Conservation (phyloP, 495 filamentous ascomycete genomes). For the Terfezia claveryi region DNA sequence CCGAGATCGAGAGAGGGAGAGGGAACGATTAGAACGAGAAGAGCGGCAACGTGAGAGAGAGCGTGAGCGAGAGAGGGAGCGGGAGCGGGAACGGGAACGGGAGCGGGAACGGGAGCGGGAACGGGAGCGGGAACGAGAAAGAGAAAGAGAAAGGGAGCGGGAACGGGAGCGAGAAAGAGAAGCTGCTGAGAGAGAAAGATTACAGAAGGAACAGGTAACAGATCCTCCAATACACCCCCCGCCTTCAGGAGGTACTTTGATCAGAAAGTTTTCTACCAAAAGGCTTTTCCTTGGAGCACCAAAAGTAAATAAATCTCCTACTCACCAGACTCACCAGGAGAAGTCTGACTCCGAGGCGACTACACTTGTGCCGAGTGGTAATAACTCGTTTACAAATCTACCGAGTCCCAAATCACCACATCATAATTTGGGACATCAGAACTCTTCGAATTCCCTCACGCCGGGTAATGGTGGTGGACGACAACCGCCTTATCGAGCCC, state of each 20-base stretch:
- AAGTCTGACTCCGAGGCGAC: not conserved
- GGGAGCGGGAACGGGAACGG: not conserved
- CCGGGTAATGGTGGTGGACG: too few species aligned
- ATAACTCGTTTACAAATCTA: not conserved
- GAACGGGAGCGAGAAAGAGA: not conserved
- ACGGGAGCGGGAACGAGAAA: slow-evolving; percentile 4
- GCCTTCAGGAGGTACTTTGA: slow-evolving; percentile 21
- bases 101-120: slow-evolving; percentile 6
- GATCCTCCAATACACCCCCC: slow-evolving; percentile 12
- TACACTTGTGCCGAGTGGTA: not conserved
- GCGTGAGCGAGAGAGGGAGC: not conserved
- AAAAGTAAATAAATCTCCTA: slow-evolving; percentile 50
- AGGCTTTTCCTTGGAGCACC: slow-evolving; percentile 69
- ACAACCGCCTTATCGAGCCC: too few species aligned
- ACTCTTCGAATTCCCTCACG: not conserved
- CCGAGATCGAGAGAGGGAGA: slow-evolving; percentile 7
- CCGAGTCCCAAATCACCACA: not conserved
- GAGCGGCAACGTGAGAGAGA: slow-evolving; percentile 1
- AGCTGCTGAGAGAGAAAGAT: not conserved
- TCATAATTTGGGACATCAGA: not conserved
- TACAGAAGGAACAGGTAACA: slow-evolving; percentile 2
- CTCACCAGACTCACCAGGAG: slow-evolving; percentile 21
- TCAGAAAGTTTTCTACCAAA: slow-evolving; percentile 76
- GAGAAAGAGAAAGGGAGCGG: slow-evolving; percentile 1
- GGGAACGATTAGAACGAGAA: slow-evolving; percentile 5